Base-by-base conservation (phyloP, 2,329 filamentous ascomycete genomes). In the Colletotrichum somersetense region DNA sequence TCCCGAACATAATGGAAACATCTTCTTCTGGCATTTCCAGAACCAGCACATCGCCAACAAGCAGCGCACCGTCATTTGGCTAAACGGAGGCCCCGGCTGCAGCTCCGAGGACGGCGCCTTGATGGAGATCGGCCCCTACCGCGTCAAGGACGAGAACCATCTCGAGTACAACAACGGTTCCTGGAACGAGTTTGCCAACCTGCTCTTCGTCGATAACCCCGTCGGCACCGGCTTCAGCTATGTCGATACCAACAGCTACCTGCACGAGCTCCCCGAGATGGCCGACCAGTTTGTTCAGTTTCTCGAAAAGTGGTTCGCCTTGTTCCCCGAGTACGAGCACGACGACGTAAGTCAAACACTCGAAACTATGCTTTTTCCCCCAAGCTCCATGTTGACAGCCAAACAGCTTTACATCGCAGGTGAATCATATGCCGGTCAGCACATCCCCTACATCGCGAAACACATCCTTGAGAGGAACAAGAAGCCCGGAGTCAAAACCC, bases 21-120 rank as follows among this genome's bases (percentile, higher is more conserved):
- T 99, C 23, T 99, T 98, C 87, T 99, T 99, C 86, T 99, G 96
- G 96, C 94, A 98, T 79, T 98, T 93, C 80, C 91, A 97, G 80
- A 98, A 98, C 80, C 89, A 93, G 76, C 96, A 99, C 81, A 97
- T 99, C 76, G 96, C 95, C 69, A 93, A 98, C 80, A 90, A 89
- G 77, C 93, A 96, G 81, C 90, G 96, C 70, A 97, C 95, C 3
- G 93, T 99, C 14, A 91, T 99, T 78, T 99, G 97, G 96, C 85
- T 99, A 70, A 99, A 99, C 80, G 97, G 96, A 66, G 97, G 96
- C 0, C 96, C 96, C 1, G 96, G 97, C 38, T 99, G 96, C 83
- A 98, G 95, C 81, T 98, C 96, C 38, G 95, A 98, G 87, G 97
- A 99, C 81, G 96, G 96, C 76, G 95, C 94, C 2, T 83, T 98